Base-by-base conservation (phyloP, 495 filamentous ascomycete genomes). In the Choiromyces venosus region DNA sequence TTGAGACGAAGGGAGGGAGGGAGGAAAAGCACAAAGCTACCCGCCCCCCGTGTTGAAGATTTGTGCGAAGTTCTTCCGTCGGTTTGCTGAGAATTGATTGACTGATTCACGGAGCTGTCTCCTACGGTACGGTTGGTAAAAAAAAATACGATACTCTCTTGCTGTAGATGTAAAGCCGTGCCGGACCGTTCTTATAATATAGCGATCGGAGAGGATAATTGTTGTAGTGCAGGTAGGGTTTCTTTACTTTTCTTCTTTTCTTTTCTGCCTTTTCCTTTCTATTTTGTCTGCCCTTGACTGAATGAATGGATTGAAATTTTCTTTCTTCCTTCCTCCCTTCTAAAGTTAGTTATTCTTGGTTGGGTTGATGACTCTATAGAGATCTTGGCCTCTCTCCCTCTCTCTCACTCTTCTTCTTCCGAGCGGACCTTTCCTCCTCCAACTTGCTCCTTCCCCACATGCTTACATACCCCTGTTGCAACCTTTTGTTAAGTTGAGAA, bases 341-440 rank as follows among this genome's bases (percentile, higher is more conserved):
- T 29, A 2, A n/a, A n/a, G 4, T 10, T 25, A 2, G 46, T 56
- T 61, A 61, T 61, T 61, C 25, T 61, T 33, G 25, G 25, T 61
- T 61, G n/a, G n/a, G 25, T 61, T 14, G 29, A 33, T 61, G 52
- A 61, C 52, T 61, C 25, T 33, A n/a, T n/a, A 10, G n/a, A 16
- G n/a, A 61, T 61, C 52, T 61, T 61, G n/a, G 52, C 52, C 52
- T 29, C 42, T 46, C 52, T 61, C n/a, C n/a, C n/a, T n/a, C n/a
- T n/a, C n/a, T n/a, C n/a, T n/a, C n/a, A n/a, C n/a, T n/a, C n/a
- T n/a, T n/a, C 52, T 18, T 56, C 25, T 25, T 6, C 12, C 14
- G 52, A 61, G 33, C 52, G 52, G 52, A 33, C 25, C n/a, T 12
- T 14, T 61, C 4, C 25, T 16, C 52, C n/a, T n/a, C n/a, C n/a